Conservation (phyloP, 2,329 filamentous ascomycete genomes). For the Xylariaceae sp. region DNA sequence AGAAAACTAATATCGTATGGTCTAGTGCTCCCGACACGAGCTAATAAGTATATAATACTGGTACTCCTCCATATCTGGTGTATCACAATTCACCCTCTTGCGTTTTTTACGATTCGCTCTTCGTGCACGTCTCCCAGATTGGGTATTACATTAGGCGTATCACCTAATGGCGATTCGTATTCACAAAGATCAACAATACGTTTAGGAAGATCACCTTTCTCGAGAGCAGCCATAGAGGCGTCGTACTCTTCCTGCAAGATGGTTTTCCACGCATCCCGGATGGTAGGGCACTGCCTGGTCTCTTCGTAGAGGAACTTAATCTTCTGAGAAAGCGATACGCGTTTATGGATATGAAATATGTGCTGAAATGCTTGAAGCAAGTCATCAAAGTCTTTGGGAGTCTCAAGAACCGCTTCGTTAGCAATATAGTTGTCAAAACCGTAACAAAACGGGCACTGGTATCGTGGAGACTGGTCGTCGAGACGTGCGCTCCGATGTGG, state of each 20-base stretch:
- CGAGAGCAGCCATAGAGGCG: not conserved
- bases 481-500: not conserved
- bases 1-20: too few relatives aligned
- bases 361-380: slow-evolving; percentile 8
- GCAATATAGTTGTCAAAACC: slow-evolving; percentile 15
- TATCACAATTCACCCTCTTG: too few relatives aligned
- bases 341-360: not conserved
- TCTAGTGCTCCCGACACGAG: too few relatives aligned
- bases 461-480: slow-evolving; percentile 3
- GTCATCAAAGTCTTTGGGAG: not conserved
- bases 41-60: too few relatives aligned
- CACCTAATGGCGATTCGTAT: not conserved
- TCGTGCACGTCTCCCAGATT: not conserved
- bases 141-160: not conserved
- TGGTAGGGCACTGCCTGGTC: not conserved
- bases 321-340: slow-evolving; percentile 3
- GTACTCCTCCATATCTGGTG: too few relatives aligned
- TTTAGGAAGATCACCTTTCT: slow-evolving; percentile 8
- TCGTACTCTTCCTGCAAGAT: slow-evolving; percentile 6
- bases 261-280: slow-evolving; percentile 9
- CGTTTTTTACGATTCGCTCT: not conserved
- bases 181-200: slow-evolving; percentile 11
- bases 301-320: slow-evolving; percentile 14
- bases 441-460: slow-evolving; percentile 19
- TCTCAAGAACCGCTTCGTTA: not conserved